phyloP scores from a whole-genome alignment of 108 stramenopile genomes.

The Conticribra weissflogii region DNA sequence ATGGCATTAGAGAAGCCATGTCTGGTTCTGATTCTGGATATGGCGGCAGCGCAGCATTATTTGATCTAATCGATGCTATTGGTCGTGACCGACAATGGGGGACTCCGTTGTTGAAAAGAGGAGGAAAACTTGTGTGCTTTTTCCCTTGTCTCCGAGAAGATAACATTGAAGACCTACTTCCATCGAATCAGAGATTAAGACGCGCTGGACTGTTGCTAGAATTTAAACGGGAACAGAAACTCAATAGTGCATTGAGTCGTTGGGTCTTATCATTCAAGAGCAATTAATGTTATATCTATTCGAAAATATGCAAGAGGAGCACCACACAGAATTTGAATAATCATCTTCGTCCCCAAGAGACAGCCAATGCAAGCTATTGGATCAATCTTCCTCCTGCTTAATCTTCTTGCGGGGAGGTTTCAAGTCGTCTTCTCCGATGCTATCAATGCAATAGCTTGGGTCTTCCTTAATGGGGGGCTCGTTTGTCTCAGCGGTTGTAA shows the following conservation, averaged over 20 bases:
- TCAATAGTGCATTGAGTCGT: conserved; percentile 72
- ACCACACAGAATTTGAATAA: no score
- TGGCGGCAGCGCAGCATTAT: conserved; percentile 50
- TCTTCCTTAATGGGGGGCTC: no score
- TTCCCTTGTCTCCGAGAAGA: conserved; percentile 56
- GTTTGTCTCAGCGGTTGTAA: no score
- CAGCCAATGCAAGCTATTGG: no score
- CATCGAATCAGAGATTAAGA: conserved; percentile 29
- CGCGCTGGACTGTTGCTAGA: conserved; percentile 59
- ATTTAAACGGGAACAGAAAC: conserved; percentile 55
- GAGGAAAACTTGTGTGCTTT: conserved; percentile 72
- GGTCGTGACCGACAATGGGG: conserved; percentile 50
- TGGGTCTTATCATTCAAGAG: conserved; percentile 72
- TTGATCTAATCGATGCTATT: conserved; percentile 61
- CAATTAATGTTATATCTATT: conserved; percentile 12
- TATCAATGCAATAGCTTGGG: background rate
- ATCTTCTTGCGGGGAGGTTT: conserved; percentile 31
- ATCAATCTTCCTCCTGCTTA: conserved; percentile 9
- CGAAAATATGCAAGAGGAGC: no score
- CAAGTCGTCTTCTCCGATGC: background rate
- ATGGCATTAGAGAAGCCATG: conserved; percentile 68
- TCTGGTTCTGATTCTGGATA: conserved; percentile 11
- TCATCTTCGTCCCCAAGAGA: no score
- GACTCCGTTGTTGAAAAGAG: conserved; percentile 53
- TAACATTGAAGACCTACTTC: conserved; percentile 49